A percentile compares a stretch with the other conserved stretches of the same genome.
These are phyloP conservation scores for Scutellaria barbata DNA, from an alignment of 257 asterid species.

Conservation along the genomic window DNA sequence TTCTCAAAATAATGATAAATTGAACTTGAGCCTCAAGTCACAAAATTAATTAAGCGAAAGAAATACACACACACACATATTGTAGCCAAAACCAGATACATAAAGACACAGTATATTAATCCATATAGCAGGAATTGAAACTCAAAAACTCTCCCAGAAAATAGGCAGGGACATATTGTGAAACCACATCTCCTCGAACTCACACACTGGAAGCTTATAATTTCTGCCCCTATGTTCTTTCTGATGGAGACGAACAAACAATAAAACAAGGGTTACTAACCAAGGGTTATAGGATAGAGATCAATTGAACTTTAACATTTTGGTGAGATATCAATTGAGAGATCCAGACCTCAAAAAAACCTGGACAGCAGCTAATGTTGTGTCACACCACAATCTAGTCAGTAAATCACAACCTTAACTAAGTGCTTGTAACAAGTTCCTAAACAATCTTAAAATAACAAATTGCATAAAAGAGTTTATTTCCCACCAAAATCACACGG, in stretches of 20 bases:
- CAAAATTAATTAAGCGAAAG: conserved; percentile 9
- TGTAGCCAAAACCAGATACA: no score
- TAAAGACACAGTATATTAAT: background rate
- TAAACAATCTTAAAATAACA: no score
- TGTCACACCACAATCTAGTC: conserved; percentile 5
- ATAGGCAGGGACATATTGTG: background rate
- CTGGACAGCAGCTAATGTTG: conserved; percentile 15
- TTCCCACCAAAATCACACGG: background rate
- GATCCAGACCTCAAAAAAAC: background rate
- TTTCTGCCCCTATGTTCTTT: background rate
- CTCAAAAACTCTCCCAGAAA: conserved; percentile 1
- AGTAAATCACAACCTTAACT: no score
- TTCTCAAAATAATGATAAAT: background rate
- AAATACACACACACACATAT: no score
- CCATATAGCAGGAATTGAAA: background rate
- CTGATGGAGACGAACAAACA: background rate
- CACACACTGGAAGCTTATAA: background rate
- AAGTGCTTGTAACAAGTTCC: no score
- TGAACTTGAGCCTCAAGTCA: background rate
- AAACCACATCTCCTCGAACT: background rate
- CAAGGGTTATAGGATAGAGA: background rate
- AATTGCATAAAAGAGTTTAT: conserved; percentile 7
- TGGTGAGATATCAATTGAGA: background rate
- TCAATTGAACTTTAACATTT: background rate
- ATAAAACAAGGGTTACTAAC: background rate